Evolutionary conservation across 2,329 filamentous ascomycete genomes (phyloP).

Genomic region (Phialocephala sp.): DNA sequence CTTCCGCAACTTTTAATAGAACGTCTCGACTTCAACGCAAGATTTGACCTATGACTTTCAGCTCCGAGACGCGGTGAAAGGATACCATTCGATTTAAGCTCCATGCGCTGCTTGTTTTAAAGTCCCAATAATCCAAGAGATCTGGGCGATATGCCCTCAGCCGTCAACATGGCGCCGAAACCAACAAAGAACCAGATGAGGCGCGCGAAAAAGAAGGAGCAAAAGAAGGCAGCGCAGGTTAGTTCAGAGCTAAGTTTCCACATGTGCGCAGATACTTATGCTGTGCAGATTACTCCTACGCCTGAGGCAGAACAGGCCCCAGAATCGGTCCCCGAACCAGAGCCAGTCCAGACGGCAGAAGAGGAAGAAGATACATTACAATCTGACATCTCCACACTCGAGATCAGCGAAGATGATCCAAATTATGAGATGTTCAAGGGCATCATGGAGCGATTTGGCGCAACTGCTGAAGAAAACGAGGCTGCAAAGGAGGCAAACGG

Average conservation of each 20-base stretch:
- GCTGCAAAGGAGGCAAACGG: constrained; percentile 67
- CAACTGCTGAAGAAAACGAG: constrained; percentile 65
- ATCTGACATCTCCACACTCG: constrained; percentile 51
- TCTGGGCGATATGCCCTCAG: constrained; percentile 35
- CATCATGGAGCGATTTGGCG: constrained; percentile 81
- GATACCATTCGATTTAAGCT: no score
- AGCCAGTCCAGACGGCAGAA: constrained; percentile 41
- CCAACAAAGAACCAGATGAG: constrained; percentile 94
- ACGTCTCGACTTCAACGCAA: constrained; percentile 4
- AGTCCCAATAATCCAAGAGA: no score
- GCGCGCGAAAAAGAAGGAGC: constrained; percentile 92
- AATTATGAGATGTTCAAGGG: constrained; percentile 83
- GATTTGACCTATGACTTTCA: no score
- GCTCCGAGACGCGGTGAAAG: no score
- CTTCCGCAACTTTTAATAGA: background rate
- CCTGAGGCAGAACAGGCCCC: constrained; percentile 39
- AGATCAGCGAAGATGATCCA: constrained; percentile 71
- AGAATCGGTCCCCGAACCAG: constrained; percentile 43
- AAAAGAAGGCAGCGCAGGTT: constrained; percentile 72
- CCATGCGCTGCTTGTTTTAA: no score
- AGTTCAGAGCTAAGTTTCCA: constrained; percentile 22
- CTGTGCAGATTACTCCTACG: constrained; percentile 42
- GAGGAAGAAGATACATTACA: constrained; percentile 49
- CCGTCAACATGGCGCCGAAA: constrained; percentile 68
- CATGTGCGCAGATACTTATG: constrained; percentile 31